Evolutionary conservation across 768 basidiomycete species (phyloP).

Genomic region (Rhodosporidiobolus sp.): DNA sequence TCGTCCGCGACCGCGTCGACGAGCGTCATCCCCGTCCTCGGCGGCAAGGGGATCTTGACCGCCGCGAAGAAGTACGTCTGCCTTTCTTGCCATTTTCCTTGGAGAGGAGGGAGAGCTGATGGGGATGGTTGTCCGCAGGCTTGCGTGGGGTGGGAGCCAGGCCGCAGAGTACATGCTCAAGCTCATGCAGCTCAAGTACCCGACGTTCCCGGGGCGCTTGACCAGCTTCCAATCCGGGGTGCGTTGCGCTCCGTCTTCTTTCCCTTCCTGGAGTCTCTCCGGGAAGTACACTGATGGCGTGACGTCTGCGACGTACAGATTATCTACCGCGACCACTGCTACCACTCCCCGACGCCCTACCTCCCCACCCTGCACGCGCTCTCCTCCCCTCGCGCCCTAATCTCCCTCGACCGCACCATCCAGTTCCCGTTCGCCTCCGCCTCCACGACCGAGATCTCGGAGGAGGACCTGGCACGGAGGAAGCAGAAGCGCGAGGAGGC

Average conservation of each 20-base stretch:
- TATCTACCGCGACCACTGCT: conserved; percentile 84
- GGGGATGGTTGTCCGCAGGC: conserved; percentile 53
- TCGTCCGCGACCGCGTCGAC: conserved; percentile 91
- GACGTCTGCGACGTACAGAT: too few relatives aligned
- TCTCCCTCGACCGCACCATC: conserved; percentile 65
- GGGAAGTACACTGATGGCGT: too few relatives aligned
- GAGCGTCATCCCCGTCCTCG: conserved; percentile 79
- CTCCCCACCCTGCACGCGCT: conserved; percentile 62
- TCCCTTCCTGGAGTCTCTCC: too few relatives aligned
- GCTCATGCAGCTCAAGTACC: conserved; percentile 91
- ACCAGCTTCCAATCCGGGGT: conserved; percentile 74
- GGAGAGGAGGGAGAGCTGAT: neutral
- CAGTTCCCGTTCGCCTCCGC: conserved; percentile 74
- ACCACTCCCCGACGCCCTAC: conserved; percentile 72
- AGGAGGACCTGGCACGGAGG: conserved; percentile 76
- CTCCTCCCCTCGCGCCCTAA: conserved; percentile 64
- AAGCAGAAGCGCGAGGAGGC: conserved; percentile 80
- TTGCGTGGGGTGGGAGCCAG: conserved; percentile 90
- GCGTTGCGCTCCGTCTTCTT: conserved; percentile 8
- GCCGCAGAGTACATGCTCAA: conserved; percentile 88
- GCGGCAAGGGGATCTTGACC: conserved; percentile 76
- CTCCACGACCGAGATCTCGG: conserved; percentile 65
- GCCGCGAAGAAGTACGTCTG: conserved; percentile 60
- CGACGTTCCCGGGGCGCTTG: conserved; percentile 82
- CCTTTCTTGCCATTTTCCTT: neutral